Base-by-base conservation (phyloP, 2,329 filamentous ascomycete genomes). In the Albophoma yamanashiensis region DNA sequence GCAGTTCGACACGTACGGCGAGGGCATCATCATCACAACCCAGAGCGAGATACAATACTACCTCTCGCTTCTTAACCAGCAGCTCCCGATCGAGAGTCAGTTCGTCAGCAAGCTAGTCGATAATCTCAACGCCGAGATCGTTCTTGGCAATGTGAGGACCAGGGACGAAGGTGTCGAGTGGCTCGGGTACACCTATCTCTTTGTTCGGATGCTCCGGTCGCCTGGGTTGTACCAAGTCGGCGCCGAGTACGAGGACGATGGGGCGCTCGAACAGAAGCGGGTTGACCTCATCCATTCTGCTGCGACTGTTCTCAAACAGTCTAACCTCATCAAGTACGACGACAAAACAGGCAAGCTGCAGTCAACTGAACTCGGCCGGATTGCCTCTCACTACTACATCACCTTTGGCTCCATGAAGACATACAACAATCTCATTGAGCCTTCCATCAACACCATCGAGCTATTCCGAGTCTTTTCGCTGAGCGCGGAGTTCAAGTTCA, bases 401-500 rank as follows among this genome's bases (percentile, higher is more conserved):
- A 94, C 92, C 0, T 87, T 96, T 74, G 91, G 86, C 66, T 97
- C 93, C 17, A 99, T 99, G 94, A 83, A 93, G 66, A 97, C 91
- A 1, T 99, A 99, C 78, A 96, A 96, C 72, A 90, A 89, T 70
- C 88, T 97, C 65, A 91, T 99, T 56, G 92, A 97, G 71, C 92
- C 93, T 17, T 91, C 89, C 14, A 94, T 97, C 67, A 91, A 89
- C 34, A 90, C 90, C 7, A 96, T 99, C 64, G 94, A 99, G 75
- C 83, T 99, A 50, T 97, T 99, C 85, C 88, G 95, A 50, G 87
- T 99, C 36, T 99, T 99, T 71, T 89, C 95, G 15, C 82, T 97
- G 42, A 97, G 94, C 69, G 91, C 95, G 59, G 94, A 99, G 74
- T 99, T 99, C 82, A 97, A 97, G 74, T 99, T 96, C 73, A 99